These are phyloP conservation scores for Buddleja alternifolia DNA, from an alignment of 257 asterid species.

Conservation along the genomic window DNA sequence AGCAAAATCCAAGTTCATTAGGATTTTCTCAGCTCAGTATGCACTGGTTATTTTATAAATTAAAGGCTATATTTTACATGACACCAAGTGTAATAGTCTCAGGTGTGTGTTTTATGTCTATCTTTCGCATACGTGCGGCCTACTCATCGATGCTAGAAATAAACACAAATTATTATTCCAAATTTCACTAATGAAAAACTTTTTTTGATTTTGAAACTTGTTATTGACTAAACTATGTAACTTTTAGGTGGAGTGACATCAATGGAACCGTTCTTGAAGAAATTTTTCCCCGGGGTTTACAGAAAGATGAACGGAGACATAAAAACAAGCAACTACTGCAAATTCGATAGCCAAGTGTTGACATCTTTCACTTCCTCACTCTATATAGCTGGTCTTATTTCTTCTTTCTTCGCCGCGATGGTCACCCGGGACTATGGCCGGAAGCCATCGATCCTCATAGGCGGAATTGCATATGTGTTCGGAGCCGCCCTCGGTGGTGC, in stretches of 20 bases:
- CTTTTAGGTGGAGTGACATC: constrained; percentile 57
- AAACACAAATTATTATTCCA: too few relatives aligned
- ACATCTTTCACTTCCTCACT: constrained; percentile 56
- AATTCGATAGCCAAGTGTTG: constrained; percentile 51
- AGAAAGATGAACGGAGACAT: constrained; percentile 36
- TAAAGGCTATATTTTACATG: too few relatives aligned
- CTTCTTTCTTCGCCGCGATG: constrained; percentile 52
- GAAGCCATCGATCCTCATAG: constrained; percentile 47
- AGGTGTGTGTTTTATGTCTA: too few relatives aligned
- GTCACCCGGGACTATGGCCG: constrained; percentile 57
- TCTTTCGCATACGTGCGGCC: too few relatives aligned
- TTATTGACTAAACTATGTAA: neutral
- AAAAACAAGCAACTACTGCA: constrained; percentile 50
- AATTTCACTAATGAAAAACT: too few relatives aligned
- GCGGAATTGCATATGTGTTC: constrained; percentile 45
- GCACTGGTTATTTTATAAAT: too few relatives aligned
- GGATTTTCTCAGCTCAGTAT: too few relatives aligned
- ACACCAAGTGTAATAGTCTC: too few relatives aligned
- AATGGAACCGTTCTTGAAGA: constrained; percentile 53
- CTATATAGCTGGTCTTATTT: constrained; percentile 56
- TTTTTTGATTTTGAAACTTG: too few relatives aligned
- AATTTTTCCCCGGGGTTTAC: constrained; percentile 51
- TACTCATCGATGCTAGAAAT: too few relatives aligned
- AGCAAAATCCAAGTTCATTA: too few relatives aligned
- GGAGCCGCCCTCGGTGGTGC: constrained; percentile 58